Conservation (phyloP, 1,284 basidiomycete species). For the Dichomitus squalens region DNA sequence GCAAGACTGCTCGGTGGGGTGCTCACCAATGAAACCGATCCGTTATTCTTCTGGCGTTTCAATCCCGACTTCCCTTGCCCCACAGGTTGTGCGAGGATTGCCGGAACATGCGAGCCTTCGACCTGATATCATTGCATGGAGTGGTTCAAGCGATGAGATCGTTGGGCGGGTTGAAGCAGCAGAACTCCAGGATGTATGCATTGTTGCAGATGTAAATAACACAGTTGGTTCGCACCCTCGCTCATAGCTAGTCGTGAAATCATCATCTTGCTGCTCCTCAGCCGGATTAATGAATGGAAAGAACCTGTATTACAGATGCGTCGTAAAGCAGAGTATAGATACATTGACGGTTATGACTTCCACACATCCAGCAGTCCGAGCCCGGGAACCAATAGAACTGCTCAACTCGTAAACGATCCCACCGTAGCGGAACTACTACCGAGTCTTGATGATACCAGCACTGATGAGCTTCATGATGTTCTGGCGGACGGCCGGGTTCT, state of each 20-base stretch:
- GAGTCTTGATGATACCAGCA: conserved; percentile 87
- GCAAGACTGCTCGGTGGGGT: conserved; percentile 9
- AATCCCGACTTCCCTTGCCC: conserved; percentile 17
- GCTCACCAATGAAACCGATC: conserved; percentile 20
- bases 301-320: conserved; percentile 19
- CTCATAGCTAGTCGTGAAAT: too few relatives aligned
- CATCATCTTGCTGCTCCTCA: too few relatives aligned
- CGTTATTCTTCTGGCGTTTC: conserved; percentile 20
- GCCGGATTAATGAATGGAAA: neutral
- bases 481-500: conserved; percentile 82
- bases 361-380: conserved; percentile 19
- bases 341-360: conserved; percentile 24
- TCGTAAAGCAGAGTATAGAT: conserved; percentile 21
- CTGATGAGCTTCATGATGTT: conserved; percentile 95
- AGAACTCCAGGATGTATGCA: too few relatives aligned
- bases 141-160: neutral
- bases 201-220: too few relatives aligned
- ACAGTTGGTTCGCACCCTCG: too few relatives aligned
- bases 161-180: too few relatives aligned
- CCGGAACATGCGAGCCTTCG: neutral
- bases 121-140: neutral
- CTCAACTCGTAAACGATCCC: neutral
- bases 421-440: conserved; percentile 40
- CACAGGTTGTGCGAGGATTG: conserved; percentile 8
- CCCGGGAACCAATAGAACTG: conserved; percentile 10